Conservation (phyloP, 2,329 filamentous ascomycete genomes). For the Exophiala calicioides region DNA sequence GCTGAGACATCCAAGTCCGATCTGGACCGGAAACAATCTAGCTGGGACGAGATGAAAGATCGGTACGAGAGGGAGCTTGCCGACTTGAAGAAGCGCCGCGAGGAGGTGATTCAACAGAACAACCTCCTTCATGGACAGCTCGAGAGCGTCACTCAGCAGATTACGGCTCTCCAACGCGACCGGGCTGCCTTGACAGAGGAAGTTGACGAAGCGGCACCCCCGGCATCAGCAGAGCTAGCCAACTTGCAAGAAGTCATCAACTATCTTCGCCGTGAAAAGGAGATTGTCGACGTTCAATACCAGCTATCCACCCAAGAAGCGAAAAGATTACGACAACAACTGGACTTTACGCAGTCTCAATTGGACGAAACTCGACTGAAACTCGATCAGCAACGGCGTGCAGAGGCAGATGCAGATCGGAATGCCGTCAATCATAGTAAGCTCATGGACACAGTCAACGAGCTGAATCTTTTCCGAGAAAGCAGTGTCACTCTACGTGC, state of each 20-base stretch:
- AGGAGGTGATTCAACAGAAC: conserved; percentile 87
- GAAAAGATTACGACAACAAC: conserved; percentile 84
- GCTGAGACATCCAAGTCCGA: conserved; percentile 81
- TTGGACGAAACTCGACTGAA: conserved; percentile 87
- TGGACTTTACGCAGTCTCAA: conserved; percentile 82
- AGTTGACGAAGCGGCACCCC: conserved; percentile 46
- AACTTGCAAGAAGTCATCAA: conserved; percentile 87
- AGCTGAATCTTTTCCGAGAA: conserved; percentile 93
- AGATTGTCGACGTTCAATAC: conserved; percentile 95
- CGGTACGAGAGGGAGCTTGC: conserved; percentile 80
- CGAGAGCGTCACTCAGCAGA: conserved; percentile 77
- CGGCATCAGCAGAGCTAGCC: conserved; percentile 62
- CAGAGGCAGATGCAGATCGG: conserved; percentile 71
- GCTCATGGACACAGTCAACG: conserved; percentile 90
- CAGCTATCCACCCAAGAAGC: conserved; percentile 85
- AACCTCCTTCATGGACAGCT: conserved; percentile 86
- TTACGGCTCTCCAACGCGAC: conserved; percentile 75
- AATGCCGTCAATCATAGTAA: conserved; percentile 80
- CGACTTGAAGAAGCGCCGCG: conserved; percentile 75
- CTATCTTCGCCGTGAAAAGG: conserved; percentile 91
- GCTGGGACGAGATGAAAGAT: conserved; percentile 80
- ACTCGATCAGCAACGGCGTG: conserved; percentile 82
- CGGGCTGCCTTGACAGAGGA: conserved; percentile 60
- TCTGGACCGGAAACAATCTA: conserved; percentile 77
- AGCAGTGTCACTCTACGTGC: conserved; percentile 88